phyloP scores from a whole-genome alignment of 2,329 filamentous ascomycete genomes.

The Colletotrichum sp. region DNA sequence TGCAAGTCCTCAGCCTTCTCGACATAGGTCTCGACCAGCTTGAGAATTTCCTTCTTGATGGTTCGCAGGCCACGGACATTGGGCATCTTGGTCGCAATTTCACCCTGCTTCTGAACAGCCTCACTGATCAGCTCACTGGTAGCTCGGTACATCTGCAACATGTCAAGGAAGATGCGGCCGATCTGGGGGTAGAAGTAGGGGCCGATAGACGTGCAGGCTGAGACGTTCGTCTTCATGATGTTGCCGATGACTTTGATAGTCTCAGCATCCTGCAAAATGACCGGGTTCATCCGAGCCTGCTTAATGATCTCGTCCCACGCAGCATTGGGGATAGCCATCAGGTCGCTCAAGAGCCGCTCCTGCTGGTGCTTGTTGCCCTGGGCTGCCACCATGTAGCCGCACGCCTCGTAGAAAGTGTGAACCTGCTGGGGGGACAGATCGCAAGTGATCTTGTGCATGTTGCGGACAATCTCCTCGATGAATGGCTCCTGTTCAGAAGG shows the following conservation, averaged over 20 bases:
- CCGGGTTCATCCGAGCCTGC: constrained; percentile 82
- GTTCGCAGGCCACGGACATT: constrained; percentile 94
- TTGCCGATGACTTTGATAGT: constrained; percentile 99
- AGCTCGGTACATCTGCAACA: constrained; percentile 98
- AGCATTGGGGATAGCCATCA: constrained; percentile 92
- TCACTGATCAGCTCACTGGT: constrained; percentile 97
- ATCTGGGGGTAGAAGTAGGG: constrained; percentile 99
- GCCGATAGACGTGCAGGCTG: constrained; percentile 96
- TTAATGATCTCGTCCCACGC: constrained; percentile 97
- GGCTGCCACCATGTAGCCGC: constrained; percentile 98
- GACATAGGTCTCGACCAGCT: constrained; percentile 97
- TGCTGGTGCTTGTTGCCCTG: constrained; percentile 95
- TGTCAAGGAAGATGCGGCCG: constrained; percentile 95
- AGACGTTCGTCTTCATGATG: constrained; percentile 99
- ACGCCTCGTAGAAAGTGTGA: constrained; percentile 98
- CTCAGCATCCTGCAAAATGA: constrained; percentile 87
- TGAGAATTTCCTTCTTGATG: constrained; percentile 99
- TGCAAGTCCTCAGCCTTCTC: constrained; percentile 97
- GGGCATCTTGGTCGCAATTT: constrained; percentile 96
- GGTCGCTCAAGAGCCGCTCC: constrained; percentile 85
- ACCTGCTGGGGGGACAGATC: constrained; percentile 96
- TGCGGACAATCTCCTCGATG: constrained; percentile 97
- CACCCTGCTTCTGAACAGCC: constrained; percentile 63
- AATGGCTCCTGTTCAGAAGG: constrained; percentile 95
- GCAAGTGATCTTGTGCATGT: constrained; percentile 93